phyloP scores from a whole-genome alignment of 1,284 basidiomycete genomes.

The Peniophora sp. region DNA sequence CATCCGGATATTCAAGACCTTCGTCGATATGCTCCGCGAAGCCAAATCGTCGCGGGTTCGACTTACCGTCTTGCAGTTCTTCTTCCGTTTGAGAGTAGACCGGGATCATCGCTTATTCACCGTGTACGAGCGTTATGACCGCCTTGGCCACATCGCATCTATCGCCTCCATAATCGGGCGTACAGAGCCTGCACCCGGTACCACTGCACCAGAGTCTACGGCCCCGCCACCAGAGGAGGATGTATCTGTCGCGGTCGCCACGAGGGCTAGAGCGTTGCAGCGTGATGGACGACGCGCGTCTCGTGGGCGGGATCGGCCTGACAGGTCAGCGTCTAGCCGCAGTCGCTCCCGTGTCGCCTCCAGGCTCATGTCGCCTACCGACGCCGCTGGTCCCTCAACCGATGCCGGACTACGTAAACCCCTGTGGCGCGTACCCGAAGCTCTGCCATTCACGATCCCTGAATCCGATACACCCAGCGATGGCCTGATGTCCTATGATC shows the following conservation, averaged over 20 bases:
- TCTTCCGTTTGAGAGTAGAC: constrained; percentile 87
- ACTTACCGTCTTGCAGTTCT: constrained; percentile 76
- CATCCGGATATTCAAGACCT: constrained; percentile 39
- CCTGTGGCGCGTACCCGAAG: constrained; percentile 81
- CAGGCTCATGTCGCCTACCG: constrained; percentile 18
- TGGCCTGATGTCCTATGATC: constrained; percentile 69
- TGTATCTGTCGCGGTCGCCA: constrained; percentile 22
- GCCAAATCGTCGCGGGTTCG: constrained; percentile 57
- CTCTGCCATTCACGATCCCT: constrained; percentile 57
- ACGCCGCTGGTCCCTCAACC: constrained; percentile 20
- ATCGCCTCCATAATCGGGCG: constrained; percentile 53
- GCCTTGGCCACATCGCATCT: constrained; percentile 40
- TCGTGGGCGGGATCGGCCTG: constrained; percentile 45
- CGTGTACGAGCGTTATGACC: constrained; percentile 39
- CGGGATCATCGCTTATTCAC: constrained; percentile 87
- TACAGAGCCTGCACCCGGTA: constrained; percentile 15
- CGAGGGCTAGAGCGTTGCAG: constrained; percentile 45
- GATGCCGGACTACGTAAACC: constrained; percentile 28
- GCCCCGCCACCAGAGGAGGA: constrained; percentile 29
- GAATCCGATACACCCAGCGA: constrained; percentile 67
- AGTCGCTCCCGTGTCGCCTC: constrained; percentile 57
- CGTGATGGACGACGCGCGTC: constrained; percentile 46
- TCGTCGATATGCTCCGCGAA: constrained; percentile 36
- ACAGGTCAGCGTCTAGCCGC: constrained; percentile 47
- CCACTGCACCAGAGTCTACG: constrained; percentile 14